A percentile compares a stretch with the other conserved stretches of the same genome.
phyloP scores from a whole-genome alignment of 495 filamentous ascomycete genomes.

The Articulospora tetracladia region DNA sequence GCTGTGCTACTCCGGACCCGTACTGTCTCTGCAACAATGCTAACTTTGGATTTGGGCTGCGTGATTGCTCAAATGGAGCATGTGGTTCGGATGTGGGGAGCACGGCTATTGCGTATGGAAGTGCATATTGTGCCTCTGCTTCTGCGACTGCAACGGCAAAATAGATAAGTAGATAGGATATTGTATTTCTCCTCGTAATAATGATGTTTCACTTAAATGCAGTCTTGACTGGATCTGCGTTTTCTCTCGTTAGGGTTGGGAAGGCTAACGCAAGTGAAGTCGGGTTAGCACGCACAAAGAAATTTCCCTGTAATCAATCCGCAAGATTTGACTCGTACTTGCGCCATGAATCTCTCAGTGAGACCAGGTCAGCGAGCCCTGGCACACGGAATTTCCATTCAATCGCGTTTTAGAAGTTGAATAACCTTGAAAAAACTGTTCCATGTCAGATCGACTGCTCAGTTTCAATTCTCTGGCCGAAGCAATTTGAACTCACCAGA shows the following conservation, averaged over 20 bases:
- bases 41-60: slow-evolving; percentile 70
- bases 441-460: no score
- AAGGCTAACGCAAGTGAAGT: no score
- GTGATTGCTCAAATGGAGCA: slow-evolving; percentile 67
- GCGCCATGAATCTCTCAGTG: no score
- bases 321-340: no score
- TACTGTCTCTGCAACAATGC: slow-evolving; percentile 65
- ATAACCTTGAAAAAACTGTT: no score
- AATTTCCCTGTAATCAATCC: no score
- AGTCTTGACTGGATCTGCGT: neutral
- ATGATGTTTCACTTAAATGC: neutral
- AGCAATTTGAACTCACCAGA: no score
- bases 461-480: no score
- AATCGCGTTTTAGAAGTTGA: no score
- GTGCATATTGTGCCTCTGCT: slow-evolving; percentile 14
- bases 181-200: neutral
- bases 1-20: slow-evolving; percentile 52
- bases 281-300: no score
- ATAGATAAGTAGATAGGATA: neutral
- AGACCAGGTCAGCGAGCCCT: no score
- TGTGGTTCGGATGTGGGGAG: slow-evolving; percentile 40
- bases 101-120: slow-evolving; percentile 12
- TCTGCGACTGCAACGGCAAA: neutral
- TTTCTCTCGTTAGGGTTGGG: neutral
- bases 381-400: no score